Percentiles rank a stretch among this genome's conserved stretches.
Conservation (phyloP, 345 rosid genomes). For the Lepidium aucheri region DNA sequence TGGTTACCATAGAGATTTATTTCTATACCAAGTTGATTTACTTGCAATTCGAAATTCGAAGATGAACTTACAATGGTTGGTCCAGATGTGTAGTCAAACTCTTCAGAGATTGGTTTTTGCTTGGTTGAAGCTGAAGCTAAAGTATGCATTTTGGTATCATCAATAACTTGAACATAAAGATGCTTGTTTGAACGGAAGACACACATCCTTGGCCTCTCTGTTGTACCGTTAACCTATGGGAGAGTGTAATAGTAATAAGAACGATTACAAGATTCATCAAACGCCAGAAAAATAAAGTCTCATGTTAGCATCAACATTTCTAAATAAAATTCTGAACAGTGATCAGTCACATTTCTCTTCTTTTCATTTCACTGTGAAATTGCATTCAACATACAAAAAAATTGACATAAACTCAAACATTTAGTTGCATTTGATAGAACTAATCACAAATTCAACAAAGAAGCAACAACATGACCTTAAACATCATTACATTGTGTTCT, state of each 20-base stretch:
- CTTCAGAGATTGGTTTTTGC: slow-evolving; percentile 65
- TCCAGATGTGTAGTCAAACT: slow-evolving; percentile 51
- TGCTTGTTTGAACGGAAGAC: slow-evolving; percentile 92
- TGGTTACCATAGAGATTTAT: not conserved
- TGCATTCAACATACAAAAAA: not conserved
- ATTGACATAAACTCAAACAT: not conserved
- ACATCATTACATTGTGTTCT: not conserved
- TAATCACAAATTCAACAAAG: not conserved
- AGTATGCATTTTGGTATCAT: slow-evolving; percentile 96
- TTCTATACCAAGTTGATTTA: not conserved
- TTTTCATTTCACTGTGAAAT: not conserved
- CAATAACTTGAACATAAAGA: slow-evolving; percentile 87
- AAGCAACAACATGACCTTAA: not conserved
- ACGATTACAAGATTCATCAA: not conserved
- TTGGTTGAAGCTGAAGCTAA: slow-evolving; percentile 83
- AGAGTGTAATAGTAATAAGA: not conserved
- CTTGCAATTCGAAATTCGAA: not conserved
- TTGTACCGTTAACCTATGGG: slow-evolving; percentile 63
- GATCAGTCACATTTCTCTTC: not conserved
- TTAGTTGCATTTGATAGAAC: not conserved
- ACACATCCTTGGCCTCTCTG: slow-evolving; percentile 78
- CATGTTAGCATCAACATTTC: not conserved
- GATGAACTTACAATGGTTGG: slow-evolving; percentile 69
- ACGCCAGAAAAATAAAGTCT: not conserved
- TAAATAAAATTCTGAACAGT: not conserved